Evolutionary conservation across 768 basidiomycete genomes (phyloP).

Genomic region (Pisolithus tinctorius): DNA sequence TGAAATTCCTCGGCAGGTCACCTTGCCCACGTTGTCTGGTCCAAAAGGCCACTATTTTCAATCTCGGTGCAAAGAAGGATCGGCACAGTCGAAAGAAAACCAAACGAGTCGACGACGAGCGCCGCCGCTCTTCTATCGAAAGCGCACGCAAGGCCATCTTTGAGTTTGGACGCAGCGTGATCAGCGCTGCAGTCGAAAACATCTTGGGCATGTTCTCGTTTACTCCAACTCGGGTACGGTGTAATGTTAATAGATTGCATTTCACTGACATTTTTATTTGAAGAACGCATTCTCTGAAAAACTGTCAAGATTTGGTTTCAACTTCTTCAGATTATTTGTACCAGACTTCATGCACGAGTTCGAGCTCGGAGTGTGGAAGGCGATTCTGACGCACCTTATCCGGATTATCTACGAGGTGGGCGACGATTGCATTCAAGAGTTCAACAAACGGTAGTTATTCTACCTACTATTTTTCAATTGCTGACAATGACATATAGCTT

Average conservation of each 20-base stretch:
- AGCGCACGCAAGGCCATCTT: not conserved
- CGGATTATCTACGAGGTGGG: not conserved
- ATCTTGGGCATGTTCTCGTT: not conserved
- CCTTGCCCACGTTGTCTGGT: too few relatives aligned
- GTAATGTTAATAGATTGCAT: too few relatives aligned
- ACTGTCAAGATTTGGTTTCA: constrained; percentile 14
- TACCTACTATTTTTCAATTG: not conserved
- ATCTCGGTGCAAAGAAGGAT: constrained; percentile 4
- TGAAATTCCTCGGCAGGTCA: too few relatives aligned
- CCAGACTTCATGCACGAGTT: constrained; percentile 30
- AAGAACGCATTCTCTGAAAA: constrained; percentile 28
- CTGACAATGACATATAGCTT: constrained; percentile 6
- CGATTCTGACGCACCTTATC: not conserved
- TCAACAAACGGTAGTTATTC: constrained; percentile 22
- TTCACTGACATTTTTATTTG: not conserved
- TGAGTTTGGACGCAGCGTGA: not conserved
- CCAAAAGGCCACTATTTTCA: too few relatives aligned
- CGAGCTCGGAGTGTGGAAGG: not conserved
- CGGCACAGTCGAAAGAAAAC: not conserved
- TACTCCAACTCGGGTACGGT: not conserved
- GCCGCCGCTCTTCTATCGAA: not conserved
- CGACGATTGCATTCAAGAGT: constrained; percentile 8
- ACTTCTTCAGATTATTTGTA: constrained; percentile 20
- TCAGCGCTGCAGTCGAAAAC: not conserved
- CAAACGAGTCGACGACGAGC: not conserved